Percentiles rank a stretch among this genome's conserved stretches.
Conservation (phyloP, 805 yeast genomes). For the Ogataea allantospora region DNA sequence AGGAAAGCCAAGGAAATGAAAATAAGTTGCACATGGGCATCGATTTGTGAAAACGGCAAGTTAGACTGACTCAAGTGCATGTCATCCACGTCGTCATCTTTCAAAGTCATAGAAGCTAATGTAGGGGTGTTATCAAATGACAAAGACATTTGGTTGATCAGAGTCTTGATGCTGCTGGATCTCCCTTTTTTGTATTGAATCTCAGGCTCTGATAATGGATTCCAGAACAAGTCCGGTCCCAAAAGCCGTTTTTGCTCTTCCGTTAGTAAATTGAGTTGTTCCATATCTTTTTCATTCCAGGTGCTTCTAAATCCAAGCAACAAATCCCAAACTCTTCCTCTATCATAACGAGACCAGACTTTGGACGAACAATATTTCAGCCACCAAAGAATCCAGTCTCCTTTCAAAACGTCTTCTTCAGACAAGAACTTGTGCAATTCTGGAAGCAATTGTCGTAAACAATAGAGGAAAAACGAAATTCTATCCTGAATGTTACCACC, state of each 20-base stretch:
- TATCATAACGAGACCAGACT: constrained; percentile 74
- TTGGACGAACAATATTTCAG: constrained; percentile 85
- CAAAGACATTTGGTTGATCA: constrained; percentile 25
- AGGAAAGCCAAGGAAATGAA: constrained; percentile 77
- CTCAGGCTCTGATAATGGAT: constrained; percentile 35
- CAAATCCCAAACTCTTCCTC: constrained; percentile 90
- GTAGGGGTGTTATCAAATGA: constrained; percentile 31
- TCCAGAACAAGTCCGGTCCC: constrained; percentile 68
- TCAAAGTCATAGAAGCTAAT: constrained; percentile 20
- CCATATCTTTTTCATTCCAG: constrained; percentile 25
- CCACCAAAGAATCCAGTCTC: constrained; percentile 96
- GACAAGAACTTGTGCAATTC: constrained; percentile 72
- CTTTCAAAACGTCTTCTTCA: constrained; percentile 77
- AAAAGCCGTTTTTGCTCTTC: constrained; percentile 29
- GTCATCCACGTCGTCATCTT: constrained; percentile 27
- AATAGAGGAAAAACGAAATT: constrained; percentile 63
- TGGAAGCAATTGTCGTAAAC: constrained; percentile 63
- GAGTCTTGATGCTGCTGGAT: constrained; percentile 33
- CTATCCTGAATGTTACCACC: constrained; percentile 69
- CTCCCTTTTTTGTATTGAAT: constrained; percentile 21
- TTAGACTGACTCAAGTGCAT: constrained; percentile 13
- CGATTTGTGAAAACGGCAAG: constrained; percentile 58
- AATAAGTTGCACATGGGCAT: constrained; percentile 73
- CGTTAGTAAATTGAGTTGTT: constrained; percentile 20
- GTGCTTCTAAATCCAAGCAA: constrained; percentile 71